Percentiles rank a stretch among this genome's conserved stretches.
Conservation (phyloP, 2,329 filamentous ascomycete genomes). For the Phaeophleospora eucalypticola region DNA sequence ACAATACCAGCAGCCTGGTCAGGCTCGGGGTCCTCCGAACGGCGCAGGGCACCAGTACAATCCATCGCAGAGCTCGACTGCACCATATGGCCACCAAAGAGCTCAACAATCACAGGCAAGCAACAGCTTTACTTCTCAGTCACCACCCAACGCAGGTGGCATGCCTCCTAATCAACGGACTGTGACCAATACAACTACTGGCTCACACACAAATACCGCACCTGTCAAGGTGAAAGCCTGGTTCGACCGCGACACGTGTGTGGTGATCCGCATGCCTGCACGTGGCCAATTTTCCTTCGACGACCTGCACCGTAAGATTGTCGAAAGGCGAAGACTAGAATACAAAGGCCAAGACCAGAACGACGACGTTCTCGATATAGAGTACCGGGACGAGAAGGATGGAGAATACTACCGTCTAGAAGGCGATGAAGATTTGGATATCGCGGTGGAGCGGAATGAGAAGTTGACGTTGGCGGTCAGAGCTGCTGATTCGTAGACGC, state of each 20-base stretch:
- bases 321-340: constrained; percentile 73
- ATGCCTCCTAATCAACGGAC: constrained; percentile 9
- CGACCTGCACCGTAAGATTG: constrained; percentile 77
- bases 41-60: constrained; percentile 24
- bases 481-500: constrained; percentile 15
- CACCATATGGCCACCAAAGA: constrained; percentile 15
- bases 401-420: constrained; percentile 70
- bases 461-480: constrained; percentile 67
- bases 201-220: constrained; percentile 24
- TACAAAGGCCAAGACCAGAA: constrained; percentile 31
- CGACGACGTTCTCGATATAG: constrained; percentile 63
- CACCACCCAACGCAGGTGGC: constrained; percentile 13
- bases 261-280: constrained; percentile 81
- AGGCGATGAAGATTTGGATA: constrained; percentile 75
- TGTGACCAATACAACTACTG: constrained; percentile 16
- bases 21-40: constrained; percentile 21
- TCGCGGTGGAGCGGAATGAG: constrained; percentile 76
- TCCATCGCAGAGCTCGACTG: constrained; percentile 17
- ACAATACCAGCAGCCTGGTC: constrained; percentile 19
- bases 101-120: constrained; percentile 15
- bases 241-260: constrained; percentile 79
- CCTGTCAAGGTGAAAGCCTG: constrained; percentile 88
- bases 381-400: constrained; percentile 79
- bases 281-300: constrained; percentile 65
- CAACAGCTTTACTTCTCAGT: constrained; percentile 11